Percentiles rank a stretch among this genome's conserved stretches.
Evolutionary conservation across 306 rosid genomes (phyloP).

Genomic region (Carpinus fangiana): DNA sequence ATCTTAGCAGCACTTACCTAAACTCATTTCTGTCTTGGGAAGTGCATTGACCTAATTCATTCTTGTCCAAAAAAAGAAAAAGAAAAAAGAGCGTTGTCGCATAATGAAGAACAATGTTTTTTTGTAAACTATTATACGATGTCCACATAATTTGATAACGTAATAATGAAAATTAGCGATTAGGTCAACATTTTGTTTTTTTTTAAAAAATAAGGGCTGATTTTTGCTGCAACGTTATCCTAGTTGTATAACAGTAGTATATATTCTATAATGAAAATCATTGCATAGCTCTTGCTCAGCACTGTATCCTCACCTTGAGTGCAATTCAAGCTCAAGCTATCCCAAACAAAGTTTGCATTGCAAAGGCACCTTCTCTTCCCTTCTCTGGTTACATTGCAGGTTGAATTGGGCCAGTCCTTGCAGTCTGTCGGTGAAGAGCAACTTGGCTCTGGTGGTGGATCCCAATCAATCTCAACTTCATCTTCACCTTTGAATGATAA

Average conservation of each 20-base stretch:
- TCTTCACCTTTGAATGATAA: conserved; percentile 42
- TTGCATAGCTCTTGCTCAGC: background rate
- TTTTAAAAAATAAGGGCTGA: too few species aligned
- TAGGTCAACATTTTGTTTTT: too few species aligned
- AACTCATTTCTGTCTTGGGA: background rate
- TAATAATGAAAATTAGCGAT: too few species aligned
- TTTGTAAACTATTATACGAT: too few species aligned
- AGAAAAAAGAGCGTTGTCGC: too few species aligned
- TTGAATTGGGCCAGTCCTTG: conserved; percentile 67
- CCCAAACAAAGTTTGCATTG: conserved; percentile 50
- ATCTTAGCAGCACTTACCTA: conserved; percentile 2
- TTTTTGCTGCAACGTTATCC: too few species aligned
- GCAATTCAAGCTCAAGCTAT: conserved; percentile 57
- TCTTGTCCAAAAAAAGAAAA: background rate
- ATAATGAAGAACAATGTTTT: too few species aligned
- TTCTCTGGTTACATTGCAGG: conserved; percentile 50
- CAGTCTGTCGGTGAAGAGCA: conserved; percentile 61
- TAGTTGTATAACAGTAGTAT: too few species aligned
- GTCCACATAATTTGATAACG: too few species aligned
- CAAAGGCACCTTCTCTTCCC: conserved; percentile 62
- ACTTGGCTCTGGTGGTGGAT: conserved; percentile 48
- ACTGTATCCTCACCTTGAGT: conserved; percentile 41
- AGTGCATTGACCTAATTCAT: background rate
- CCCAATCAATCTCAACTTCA: conserved; percentile 61
- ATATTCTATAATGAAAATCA: background rate